These are phyloP conservation scores for Termitomyces sp. DNA, from an alignment of 768 basidiomycete genomes.

Conservation along the genomic window DNA sequence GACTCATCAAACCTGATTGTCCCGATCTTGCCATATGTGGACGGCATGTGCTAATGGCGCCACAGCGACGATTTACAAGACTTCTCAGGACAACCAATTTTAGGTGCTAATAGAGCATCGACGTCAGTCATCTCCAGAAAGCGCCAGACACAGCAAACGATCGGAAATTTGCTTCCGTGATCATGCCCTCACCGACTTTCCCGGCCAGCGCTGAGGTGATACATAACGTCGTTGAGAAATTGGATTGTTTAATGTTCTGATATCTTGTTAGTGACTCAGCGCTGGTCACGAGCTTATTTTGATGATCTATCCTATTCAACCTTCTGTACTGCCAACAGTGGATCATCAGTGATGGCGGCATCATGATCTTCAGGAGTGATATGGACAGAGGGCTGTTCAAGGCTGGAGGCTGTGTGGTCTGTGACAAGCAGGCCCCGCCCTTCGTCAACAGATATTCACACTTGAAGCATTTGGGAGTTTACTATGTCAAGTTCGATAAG, in stretches of 20 bases:
- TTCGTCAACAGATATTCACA: not conserved
- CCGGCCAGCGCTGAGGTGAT: too few species aligned
- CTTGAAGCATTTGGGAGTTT: not conserved
- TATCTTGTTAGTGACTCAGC: not conserved
- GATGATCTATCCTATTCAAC: too few species aligned
- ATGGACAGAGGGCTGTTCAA: not conserved
- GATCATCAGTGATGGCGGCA: not conserved
- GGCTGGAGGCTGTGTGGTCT: not conserved
- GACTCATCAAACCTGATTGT: too few species aligned
- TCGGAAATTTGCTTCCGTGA: constrained; percentile 2
- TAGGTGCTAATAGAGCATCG: too few species aligned
- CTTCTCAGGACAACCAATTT: too few species aligned
- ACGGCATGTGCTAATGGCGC: too few species aligned
- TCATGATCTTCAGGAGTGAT: not conserved
- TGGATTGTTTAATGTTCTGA: not conserved
- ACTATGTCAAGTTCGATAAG: not conserved
- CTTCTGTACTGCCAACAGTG: too few species aligned
- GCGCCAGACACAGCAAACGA: not conserved
- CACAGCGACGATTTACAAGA: too few species aligned
- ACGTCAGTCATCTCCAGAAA: too few species aligned
- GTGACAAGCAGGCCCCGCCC: too few species aligned
- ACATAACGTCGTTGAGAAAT: too few species aligned
- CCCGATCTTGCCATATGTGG: too few species aligned
- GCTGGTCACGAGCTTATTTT: not conserved
- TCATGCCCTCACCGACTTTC: not conserved